Conservation (phyloP, 179 eudicot species). For the Vitellaria paradoxa region DNA sequence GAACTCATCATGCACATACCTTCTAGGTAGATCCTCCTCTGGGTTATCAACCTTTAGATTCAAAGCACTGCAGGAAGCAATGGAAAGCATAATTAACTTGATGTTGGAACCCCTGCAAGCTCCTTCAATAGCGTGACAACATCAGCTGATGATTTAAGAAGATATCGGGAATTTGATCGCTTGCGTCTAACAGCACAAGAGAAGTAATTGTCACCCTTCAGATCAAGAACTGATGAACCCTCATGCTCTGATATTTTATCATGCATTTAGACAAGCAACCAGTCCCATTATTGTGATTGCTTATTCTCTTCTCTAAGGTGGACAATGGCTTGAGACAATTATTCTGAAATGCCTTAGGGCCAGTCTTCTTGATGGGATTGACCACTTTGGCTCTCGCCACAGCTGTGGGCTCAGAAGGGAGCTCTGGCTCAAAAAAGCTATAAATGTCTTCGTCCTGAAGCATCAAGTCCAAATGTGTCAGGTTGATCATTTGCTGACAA, state of each 20-base stretch:
- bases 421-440: conserved; percentile 93
- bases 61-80: neutral
- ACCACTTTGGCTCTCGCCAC: conserved; percentile 39
- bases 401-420: conserved; percentile 47
- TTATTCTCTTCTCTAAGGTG: conserved; percentile 36
- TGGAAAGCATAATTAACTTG: neutral
- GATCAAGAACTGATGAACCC: conserved; percentile 67
- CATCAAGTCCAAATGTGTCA: neutral
- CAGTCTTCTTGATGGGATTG: conserved; percentile 24
- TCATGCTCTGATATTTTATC: conserved; percentile 26
- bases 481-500: neutral
- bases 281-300: conserved; percentile 25
- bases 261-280: conserved; percentile 20
- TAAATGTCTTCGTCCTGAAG: conserved; percentile 85
- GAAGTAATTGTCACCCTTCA: conserved; percentile 78
- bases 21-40: neutral
- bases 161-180: conserved; percentile 72
- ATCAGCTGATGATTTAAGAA: conserved; percentile 59
- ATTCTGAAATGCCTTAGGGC: conserved; percentile 23
- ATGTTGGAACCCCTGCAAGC: conserved; percentile 24
- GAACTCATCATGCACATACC: neutral
- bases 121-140: conserved; percentile 61
- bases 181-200: conserved; percentile 84
- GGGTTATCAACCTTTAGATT: neutral
- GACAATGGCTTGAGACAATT: conserved; percentile 30